Evolutionary conservation across 2,329 filamentous ascomycete genomes (phyloP).

Genomic region (Microdochium nivale): DNA sequence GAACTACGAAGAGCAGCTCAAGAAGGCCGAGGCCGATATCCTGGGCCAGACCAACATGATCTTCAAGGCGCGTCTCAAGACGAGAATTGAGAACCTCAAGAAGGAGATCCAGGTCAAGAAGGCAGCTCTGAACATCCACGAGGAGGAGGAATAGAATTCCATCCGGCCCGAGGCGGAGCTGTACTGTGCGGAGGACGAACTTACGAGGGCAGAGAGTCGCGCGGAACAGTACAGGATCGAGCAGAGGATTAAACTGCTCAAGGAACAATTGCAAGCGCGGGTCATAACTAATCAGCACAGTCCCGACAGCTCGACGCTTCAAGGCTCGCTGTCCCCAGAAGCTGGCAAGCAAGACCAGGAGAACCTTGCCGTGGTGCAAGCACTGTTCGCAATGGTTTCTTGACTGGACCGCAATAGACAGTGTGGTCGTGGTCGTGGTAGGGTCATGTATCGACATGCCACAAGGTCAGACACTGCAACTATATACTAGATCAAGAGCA

Average conservation of each 20-base stretch:
- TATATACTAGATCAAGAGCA: too few relatives aligned
- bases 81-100: constrained; percentile 35
- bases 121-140: constrained; percentile 18
- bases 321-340: background rate
- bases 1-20: constrained; percentile 32
- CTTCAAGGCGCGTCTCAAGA: constrained; percentile 39
- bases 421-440: too few relatives aligned
- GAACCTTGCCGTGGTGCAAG: too few relatives aligned
- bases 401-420: too few relatives aligned
- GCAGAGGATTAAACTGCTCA: background rate
- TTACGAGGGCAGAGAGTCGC: background rate
- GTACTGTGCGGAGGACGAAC: background rate
- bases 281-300: background rate
- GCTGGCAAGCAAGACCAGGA: background rate
- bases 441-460: too few relatives aligned
- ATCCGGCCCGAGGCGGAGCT: background rate
- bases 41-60: constrained; percentile 35
- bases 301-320: background rate
- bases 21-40: constrained; percentile 33
- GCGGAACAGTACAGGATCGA: background rate
- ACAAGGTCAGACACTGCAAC: too few relatives aligned
- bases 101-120: constrained; percentile 28
- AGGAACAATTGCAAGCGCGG: background rate
- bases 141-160: constrained; percentile 16
- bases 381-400: too few relatives aligned